Conservation (phyloP, 1,284 basidiomycete species). For the Hymenochaete sp. region DNA sequence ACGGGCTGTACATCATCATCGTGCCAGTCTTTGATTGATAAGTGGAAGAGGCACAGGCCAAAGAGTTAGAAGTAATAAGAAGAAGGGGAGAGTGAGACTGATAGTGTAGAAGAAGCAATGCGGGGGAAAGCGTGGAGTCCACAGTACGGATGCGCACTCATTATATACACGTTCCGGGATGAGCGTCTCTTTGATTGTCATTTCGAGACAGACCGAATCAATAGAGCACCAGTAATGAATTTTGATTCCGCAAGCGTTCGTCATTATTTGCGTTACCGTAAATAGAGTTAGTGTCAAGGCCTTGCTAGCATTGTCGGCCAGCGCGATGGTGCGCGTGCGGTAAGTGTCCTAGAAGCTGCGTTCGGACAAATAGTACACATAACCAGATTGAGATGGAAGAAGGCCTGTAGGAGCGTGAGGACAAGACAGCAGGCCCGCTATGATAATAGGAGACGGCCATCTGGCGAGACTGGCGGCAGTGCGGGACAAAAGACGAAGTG, state of each 20-base stretch:
- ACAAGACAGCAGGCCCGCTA: neutral
- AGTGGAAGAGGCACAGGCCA: neutral
- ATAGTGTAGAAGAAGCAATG: neutral
- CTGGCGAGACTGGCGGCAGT: constrained; percentile 7
- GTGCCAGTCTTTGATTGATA: too few relatives aligned
- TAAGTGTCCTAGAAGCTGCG: constrained; percentile 2
- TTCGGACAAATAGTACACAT: constrained; percentile 15
- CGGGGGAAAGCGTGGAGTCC: neutral
- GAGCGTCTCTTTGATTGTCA: constrained; percentile 7
- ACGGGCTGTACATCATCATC: constrained; percentile 8
- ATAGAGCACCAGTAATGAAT: neutral
- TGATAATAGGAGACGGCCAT: constrained; percentile 11
- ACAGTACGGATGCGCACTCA: neutral
- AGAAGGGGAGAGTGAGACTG: neutral
- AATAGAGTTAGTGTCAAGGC: neutral
- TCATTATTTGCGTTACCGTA: constrained; percentile 1
- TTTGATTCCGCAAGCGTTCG: constrained; percentile 5
- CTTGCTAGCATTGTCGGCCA: constrained; percentile 4
- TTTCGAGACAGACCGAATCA: constrained; percentile 2
- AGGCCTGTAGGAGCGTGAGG: neutral
- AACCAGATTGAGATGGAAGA: constrained; percentile 9
- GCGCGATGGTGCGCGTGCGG: neutral
- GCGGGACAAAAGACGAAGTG: constrained; percentile 13
- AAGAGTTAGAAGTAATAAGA: neutral
- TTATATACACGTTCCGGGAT: constrained; percentile 9